These are phyloP conservation scores for Leersia perrieri DNA, from an alignment of 176 grass and related monocot species.

Conservation along the genomic window DNA sequence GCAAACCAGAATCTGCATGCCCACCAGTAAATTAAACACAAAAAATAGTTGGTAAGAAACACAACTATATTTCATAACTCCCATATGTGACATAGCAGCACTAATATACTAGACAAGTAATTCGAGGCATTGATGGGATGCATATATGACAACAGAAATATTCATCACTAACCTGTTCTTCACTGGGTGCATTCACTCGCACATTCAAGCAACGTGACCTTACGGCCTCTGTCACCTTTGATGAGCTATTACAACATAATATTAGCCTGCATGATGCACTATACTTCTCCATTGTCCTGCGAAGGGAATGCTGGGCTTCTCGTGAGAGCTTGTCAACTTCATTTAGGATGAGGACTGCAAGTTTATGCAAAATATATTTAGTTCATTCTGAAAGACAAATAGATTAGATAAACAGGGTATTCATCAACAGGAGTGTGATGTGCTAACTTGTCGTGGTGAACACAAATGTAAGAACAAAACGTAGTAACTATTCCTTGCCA, in stretches of 20 bases:
- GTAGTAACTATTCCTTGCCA: too few species aligned
- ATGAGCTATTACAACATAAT: constrained; percentile 94
- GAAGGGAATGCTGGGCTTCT: constrained; percentile 95
- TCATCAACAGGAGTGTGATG: not conserved
- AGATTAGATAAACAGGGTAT: not conserved
- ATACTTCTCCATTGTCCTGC: constrained; percentile 98
- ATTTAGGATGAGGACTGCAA: constrained; percentile 88
- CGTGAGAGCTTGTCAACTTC: constrained; percentile 97
- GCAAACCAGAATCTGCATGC: not conserved
- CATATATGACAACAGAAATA: not conserved
- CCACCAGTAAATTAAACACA: not conserved
- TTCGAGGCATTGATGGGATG: not conserved
- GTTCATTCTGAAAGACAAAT: not conserved
- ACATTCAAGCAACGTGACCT: constrained; percentile 89
- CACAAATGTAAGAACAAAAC: too few species aligned
- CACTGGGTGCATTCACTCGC: constrained; percentile 74
- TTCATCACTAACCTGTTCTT: constrained; percentile 72
- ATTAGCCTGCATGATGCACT: constrained; percentile 90
- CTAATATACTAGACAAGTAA: not conserved
- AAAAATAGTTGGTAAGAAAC: not conserved
- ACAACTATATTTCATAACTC: not conserved
- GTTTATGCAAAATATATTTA: constrained; percentile 6
- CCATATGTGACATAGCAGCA: not conserved
- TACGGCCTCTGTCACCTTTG: constrained; percentile 97
- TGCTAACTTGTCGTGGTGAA: not conserved